Base-by-base conservation (phyloP, 495 filamentous ascomycete species). In the Podospora conica region DNA sequence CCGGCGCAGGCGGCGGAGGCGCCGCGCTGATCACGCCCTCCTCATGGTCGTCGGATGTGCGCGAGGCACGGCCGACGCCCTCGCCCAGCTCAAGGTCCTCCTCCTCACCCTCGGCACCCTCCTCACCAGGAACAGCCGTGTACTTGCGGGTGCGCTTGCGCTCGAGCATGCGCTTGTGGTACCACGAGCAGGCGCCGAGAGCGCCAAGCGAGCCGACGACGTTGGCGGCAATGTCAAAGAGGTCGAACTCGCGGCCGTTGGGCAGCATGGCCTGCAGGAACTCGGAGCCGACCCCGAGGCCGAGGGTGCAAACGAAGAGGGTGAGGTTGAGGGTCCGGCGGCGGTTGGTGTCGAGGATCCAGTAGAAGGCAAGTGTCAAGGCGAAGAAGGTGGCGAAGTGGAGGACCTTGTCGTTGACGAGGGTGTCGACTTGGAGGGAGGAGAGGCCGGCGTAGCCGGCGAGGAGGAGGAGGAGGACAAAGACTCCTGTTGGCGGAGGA, bases 161-260 rank as follows among this genome's bases (percentile, higher is more conserved):
- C 73, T 97, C 93, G 58, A 98, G 80, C 96, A 98, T 98, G 53
- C 95, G 86, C 66, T 89, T 90, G 77, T 98, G 95, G 68, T 98
- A 98, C 89, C 91, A 92, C 63, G 86, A 87, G 71, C 90, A 93
- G 28, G 96, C 71, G 8, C 83, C 87, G 55, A 97, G 74, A 0
- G 85, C 92, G 2, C 80, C 78, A 18, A 89, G 75, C 64, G 88
- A 92, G 53, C 96, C 95, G 58, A 91, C 82, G 5, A 97, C 74
- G 76, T 98, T 98, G 75, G 93, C 93, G 60, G 93, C 76, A 40
- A 98, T 87, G 72, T 98, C 91, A 63, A 87, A 90, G 56, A 87
- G 79, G 69, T 98, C 95, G 73, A 98, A 98, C 12, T 80, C 73
- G 53, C 94, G 88, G 57, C 83, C 88, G 72, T 91, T 93, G n/a